phyloP scores from a whole-genome alignment of 2,329 filamentous ascomycete genomes.

The Aspergillus chevalieri region DNA sequence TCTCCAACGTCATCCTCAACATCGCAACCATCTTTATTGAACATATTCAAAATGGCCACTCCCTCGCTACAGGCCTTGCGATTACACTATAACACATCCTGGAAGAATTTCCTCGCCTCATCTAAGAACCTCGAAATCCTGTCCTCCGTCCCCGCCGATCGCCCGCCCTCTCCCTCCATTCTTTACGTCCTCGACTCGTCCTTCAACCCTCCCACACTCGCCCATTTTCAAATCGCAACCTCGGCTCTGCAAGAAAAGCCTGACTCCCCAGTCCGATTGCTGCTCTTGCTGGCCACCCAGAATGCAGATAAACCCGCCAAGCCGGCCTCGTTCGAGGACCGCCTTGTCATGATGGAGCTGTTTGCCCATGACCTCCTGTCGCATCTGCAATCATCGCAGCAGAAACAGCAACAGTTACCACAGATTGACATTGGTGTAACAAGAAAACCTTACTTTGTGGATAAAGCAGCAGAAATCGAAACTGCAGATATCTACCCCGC shows the following conservation, averaged over 20 bases:
- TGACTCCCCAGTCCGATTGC: constrained; percentile 35
- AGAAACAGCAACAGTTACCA: constrained; percentile 16
- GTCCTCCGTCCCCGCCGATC: constrained; percentile 15
- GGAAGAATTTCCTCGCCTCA: constrained; percentile 41
- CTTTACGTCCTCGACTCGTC: constrained; percentile 61
- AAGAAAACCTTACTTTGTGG: constrained; percentile 44
- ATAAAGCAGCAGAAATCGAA: constrained; percentile 43
- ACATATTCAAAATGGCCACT: constrained; percentile 6
- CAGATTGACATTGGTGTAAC: constrained; percentile 44
- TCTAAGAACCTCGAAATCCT: constrained; percentile 28
- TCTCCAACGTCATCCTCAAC: too few species aligned
- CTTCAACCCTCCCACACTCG: constrained; percentile 59
- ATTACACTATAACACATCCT: constrained; percentile 31
- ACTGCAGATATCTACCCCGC: constrained; percentile 29
- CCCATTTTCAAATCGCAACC: constrained; percentile 51
- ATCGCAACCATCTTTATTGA: too few species aligned
- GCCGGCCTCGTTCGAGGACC: constrained; percentile 44
- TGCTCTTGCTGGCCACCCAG: constrained; percentile 57
- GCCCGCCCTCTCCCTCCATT: constrained; percentile 16
- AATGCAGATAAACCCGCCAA: constrained; percentile 59
- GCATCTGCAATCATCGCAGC: constrained; percentile 15
- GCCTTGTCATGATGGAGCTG: constrained; percentile 44
- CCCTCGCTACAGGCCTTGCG: constrained; percentile 27
- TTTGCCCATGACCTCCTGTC: constrained; percentile 40
- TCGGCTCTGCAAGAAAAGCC: constrained; percentile 44